Evolutionary conservation across 805 yeast species (phyloP), one percentile per base, ranked within the genome.

Genomic region (Kluyveromyces lactis): DNA sequence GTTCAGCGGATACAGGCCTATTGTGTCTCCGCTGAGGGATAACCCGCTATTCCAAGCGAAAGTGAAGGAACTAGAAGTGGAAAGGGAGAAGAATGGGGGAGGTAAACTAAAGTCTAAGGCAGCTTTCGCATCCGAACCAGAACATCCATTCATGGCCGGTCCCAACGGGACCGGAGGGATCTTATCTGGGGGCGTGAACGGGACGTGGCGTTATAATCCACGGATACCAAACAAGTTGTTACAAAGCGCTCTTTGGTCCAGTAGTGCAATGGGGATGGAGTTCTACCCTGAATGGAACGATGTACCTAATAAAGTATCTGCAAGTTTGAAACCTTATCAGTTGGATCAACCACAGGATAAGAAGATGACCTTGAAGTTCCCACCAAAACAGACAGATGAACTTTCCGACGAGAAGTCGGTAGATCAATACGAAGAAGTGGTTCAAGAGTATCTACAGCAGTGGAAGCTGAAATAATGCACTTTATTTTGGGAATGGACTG

Each of bases 1-100:
- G 28, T 57, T 48, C 39, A 51, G 56, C 42, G 64, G 64, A 13
- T 59, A 59, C 42, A 42, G 60, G 26, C 64, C 64, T 0, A 45
- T 57, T 4, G 51, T 46, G 40, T 55, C 55, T 31, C 64, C 64
- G 0, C 59, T 58, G 18, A 48, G 43, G 40, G 60, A 57, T 33
- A 58, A 57, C 37, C 63, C 63, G 23, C 43, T 58, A 17, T 52
- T 55, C 39, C 44, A 46, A 31, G 38, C 42, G 36, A 18, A 44
- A 33, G 43, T 38, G 36, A 24, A 30, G 26, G 21, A 36, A 33
- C 28, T 29, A 12, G 28, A 26, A 11, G 28, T 11, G 26, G 21
- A 30, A 7, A 11, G 6, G 21, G 12, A 15, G 33, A 7, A 11
- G 33, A 9, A 8, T 10, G 21, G 9, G 21, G 17, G 8, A 15